Conservation (phyloP, 176 grass and related monocot genomes). For the Canna indica region DNA sequence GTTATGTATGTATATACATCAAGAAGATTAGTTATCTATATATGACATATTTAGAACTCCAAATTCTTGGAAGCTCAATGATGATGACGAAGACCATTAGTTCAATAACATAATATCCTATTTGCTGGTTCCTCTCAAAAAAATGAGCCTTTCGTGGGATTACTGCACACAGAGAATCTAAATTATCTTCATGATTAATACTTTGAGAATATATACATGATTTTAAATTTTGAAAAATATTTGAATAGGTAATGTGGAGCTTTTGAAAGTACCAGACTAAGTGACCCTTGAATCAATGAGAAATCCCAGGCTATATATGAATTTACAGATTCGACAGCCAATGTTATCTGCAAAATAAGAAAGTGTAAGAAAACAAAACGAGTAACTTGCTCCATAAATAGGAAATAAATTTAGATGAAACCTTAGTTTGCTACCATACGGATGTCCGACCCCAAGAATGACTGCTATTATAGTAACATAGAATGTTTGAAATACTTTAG, state of each 20-base stretch:
- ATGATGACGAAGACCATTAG: background rate
- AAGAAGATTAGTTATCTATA: background rate
- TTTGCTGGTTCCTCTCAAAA: background rate
- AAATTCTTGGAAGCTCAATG: background rate
- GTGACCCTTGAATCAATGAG: slow-evolving; percentile 73
- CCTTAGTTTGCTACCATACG: background rate
- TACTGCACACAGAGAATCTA: background rate
- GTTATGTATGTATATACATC: background rate
- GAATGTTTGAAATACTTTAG: background rate
- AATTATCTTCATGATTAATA: background rate
- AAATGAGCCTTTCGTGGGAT: background rate
- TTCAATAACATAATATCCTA: background rate
- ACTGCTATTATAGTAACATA: background rate
- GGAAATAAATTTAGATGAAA: background rate
- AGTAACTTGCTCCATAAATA: slow-evolving; percentile 3
- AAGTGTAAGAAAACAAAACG: slow-evolving; percentile 7
- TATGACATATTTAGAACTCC: background rate
- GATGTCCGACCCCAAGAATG: background rate
- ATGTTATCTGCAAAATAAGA: slow-evolving; percentile 63
- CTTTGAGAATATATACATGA: background rate
- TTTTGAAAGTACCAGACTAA: slow-evolving; percentile 37
- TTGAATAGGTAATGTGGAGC: background rate
- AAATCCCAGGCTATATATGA: slow-evolving; percentile 99
- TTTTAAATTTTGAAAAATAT: background rate
- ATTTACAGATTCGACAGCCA: slow-evolving; percentile 80